Conservation (phyloP, 305 asterid species). For the Andrographis paniculata region DNA sequence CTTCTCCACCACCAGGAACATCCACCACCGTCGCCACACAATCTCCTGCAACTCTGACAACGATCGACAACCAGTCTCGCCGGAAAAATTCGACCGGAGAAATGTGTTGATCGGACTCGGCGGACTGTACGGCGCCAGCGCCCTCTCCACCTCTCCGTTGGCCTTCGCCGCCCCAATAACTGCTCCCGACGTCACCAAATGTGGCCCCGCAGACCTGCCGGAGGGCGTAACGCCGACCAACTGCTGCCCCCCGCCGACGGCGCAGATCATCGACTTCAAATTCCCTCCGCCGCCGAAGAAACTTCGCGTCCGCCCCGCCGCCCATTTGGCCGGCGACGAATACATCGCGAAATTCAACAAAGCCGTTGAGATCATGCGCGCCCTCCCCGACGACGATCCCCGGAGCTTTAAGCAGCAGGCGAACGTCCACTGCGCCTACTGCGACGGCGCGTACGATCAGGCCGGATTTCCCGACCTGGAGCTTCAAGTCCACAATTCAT, state of each 20-base stretch:
- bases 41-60: conserved; percentile 34
- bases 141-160: conserved; percentile 28
- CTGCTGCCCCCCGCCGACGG: conserved; percentile 48
- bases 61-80: conserved; percentile 12
- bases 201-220: conserved; percentile 54
- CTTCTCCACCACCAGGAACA: conserved; percentile 3
- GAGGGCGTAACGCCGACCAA: conserved; percentile 43
- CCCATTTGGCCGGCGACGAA: conserved; percentile 6
- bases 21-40: conserved; percentile 11
- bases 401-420: conserved; percentile 19
- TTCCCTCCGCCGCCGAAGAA: conserved; percentile 29
- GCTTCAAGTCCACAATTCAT: conserved; percentile 19
- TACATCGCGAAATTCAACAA: conserved; percentile 12
- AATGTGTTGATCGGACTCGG: conserved; percentile 43
- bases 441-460: conserved; percentile 16
- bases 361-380: conserved; percentile 16
- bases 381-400: conserved; percentile 16
- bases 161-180: conserved; percentile 44
- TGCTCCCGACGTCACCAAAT: conserved; percentile 45
- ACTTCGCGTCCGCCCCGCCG: conserved; percentile 39
- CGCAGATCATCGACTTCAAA: conserved; percentile 27
- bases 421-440: conserved; percentile 27
- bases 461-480: conserved; percentile 6
- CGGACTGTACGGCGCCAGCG: conserved; percentile 52
- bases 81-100: conserved; percentile 25